These are phyloP conservation scores for Leccinum imitatum DNA, from an alignment of 768 basidiomycete species.

Conservation along the genomic window DNA sequence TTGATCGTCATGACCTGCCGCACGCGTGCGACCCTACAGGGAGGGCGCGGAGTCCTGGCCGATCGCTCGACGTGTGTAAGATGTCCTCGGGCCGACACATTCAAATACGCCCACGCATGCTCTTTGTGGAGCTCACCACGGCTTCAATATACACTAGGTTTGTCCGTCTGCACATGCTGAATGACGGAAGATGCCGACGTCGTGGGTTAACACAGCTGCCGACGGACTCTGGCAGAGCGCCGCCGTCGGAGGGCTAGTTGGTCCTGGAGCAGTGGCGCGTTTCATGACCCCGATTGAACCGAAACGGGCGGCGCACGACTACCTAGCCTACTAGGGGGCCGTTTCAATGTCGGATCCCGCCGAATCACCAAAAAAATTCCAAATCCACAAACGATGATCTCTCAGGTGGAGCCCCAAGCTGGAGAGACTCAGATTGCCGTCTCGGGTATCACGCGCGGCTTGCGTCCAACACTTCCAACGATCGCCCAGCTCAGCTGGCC, in stretches of 20 bases:
- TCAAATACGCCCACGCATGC: neutral
- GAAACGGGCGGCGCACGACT: neutral
- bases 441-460: no score
- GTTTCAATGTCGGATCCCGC: neutral
- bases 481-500: no score
- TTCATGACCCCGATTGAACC: neutral
- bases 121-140: neutral
- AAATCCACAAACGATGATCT: neutral
- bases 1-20: neutral
- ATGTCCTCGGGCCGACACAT: neutral
- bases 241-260: no score
- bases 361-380: neutral
- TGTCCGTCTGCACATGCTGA: neutral
- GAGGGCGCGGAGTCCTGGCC: neutral
- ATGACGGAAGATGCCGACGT: neutral
- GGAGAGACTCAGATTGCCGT: no score
- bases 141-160: neutral
- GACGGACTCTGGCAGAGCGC: neutral
- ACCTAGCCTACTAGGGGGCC: neutral
- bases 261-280: neutral
- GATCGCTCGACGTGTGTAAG: neutral
- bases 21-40: neutral
- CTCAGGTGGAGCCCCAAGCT: neutral
- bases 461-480: neutral
- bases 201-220: neutral